Evolutionary conservation across 2,329 filamentous ascomycete species (phyloP).

Genomic region (Aphanocladium album): DNA sequence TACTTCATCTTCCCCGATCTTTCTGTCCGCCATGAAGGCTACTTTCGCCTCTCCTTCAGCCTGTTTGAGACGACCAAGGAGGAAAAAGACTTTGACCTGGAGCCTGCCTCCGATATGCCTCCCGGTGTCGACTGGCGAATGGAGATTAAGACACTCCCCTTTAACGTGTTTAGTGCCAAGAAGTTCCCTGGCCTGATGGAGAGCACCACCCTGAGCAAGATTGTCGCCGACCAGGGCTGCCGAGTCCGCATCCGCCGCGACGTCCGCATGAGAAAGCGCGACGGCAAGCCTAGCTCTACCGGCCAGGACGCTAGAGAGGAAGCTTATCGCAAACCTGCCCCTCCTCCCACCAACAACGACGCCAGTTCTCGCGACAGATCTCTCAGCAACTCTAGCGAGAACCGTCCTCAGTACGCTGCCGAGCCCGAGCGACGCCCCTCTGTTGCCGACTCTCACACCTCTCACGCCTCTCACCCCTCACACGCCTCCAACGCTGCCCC

Average conservation of each 20-base stretch:
- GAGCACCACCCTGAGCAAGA: slow-evolving; percentile 82
- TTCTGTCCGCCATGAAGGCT: slow-evolving; percentile 91
- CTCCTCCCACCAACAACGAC: slow-evolving; percentile 23
- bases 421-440: slow-evolving; percentile 44
- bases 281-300: slow-evolving; percentile 56
- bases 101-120: slow-evolving; percentile 41
- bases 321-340: slow-evolving; percentile 31
- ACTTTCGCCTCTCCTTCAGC: slow-evolving; percentile 86
- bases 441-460: slow-evolving; percentile 40
- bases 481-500: no score
- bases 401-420: slow-evolving; percentile 36
- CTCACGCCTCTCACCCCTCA: slow-evolving; percentile 37
- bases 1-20: slow-evolving; percentile 98
- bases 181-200: slow-evolving; percentile 93
- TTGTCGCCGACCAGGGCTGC: slow-evolving; percentile 93
- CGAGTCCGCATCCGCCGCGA: slow-evolving; percentile 93
- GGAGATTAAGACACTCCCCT: slow-evolving; percentile 82
- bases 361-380: slow-evolving; percentile 48
- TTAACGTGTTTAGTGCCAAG: slow-evolving; percentile 92
- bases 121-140: slow-evolving; percentile 71
- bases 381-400: slow-evolving; percentile 53
- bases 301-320: slow-evolving; percentile 64
- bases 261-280: slow-evolving; percentile 83
- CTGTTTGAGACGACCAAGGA: slow-evolving; percentile 93
- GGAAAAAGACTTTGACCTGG: slow-evolving; percentile 67